Percentiles rank a stretch among this genome's conserved stretches.
These are phyloP conservation scores for Gloeostereum incarnatum DNA, from an alignment of 768 basidiomycete species.

Conservation along the genomic window DNA sequence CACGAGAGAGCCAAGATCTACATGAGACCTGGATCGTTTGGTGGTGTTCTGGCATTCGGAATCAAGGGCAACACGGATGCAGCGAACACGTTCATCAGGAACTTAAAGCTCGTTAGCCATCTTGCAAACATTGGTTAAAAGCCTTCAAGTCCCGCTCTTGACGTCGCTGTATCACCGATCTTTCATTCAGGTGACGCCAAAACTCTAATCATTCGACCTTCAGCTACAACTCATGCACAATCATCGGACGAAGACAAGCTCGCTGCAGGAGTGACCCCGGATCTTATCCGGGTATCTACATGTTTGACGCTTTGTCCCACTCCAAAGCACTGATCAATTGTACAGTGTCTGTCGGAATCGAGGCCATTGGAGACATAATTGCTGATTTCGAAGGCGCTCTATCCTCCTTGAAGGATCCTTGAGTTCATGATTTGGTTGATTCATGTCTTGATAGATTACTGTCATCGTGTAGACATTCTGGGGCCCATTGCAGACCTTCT, in stretches of 20 bases:
- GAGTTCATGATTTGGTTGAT: too few species aligned
- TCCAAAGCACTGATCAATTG: too few species aligned
- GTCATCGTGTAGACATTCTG: too few species aligned
- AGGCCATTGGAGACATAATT: too few species aligned
- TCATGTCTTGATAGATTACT: too few species aligned
- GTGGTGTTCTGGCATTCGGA: slow-evolving; percentile 76
- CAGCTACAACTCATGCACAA: slow-evolving; percentile 70
- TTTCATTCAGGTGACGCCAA: slow-evolving; percentile 43
- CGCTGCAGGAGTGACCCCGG: slow-evolving; percentile 62
- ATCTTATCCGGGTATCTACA: slow-evolving; percentile 74
- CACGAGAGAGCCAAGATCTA: slow-evolving; percentile 49
- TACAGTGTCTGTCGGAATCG: too few species aligned
- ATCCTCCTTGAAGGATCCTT: too few species aligned
- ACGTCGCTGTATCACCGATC: neutral
- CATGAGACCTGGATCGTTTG: slow-evolving; percentile 45
- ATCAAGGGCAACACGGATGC: slow-evolving; percentile 38
- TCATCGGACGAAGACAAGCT: slow-evolving; percentile 50
- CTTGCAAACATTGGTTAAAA: slow-evolving; percentile 55
- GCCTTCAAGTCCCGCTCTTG: neutral
- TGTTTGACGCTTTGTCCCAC: too few species aligned
- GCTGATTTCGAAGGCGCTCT: too few species aligned
- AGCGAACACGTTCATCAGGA: slow-evolving; percentile 48
- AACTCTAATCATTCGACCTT: slow-evolving; percentile 73
- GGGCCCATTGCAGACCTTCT: too few species aligned
- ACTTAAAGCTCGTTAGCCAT: slow-evolving; percentile 59